Evolutionary conservation across 495 filamentous ascomycete species (phyloP), one percentile per base, ranked within the genome.

Genomic region (Aspergillus ellipticus): DNA sequence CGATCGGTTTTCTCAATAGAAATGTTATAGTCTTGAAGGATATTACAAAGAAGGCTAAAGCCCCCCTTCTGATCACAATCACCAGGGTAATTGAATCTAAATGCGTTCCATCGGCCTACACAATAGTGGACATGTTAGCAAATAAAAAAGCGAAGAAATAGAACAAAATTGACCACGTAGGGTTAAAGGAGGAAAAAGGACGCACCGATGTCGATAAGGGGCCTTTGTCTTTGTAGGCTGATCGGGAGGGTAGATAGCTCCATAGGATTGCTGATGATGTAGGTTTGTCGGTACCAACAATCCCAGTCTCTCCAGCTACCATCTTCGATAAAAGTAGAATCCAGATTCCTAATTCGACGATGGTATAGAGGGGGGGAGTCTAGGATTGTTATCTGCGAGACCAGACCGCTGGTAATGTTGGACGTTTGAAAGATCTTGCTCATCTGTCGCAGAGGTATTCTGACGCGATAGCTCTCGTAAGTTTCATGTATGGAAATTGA

Each of bases 1-100:
- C 54, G 62, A 46, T 54, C 50, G 17, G 68, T 64, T 41, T 56
- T 58, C 47, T 66, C 67, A 37, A 76, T 73, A 54, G 54, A 60
- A 29, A 97, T 75, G 49, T 96, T 97, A 69, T 89, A 88, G 63
- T 96, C 91, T 2, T 66, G 69, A 5, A 97, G 66, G 13, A 85
- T 82, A 0, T 73, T 61, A 13, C 74, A 68, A 41, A 90, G 72
- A 1, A 63, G 24, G 6, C 60, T 39, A 63, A 82, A 85, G 2
- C 60, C 51, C 4, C 22, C 75, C 64, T 79, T 58, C n/a, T 51
- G 29, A 42, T 60, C 42, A 28, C 57, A 35, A 48, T 69, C 55
- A 1, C 53, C 22, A 2, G 55, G 37, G 13, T 69, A 70, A 2
- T 58, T 70, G 31, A 81, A 62, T 29, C 65, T 60, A 48, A 76